Conservation (phyloP, 306 rosid species). For the Myrica gale region DNA sequence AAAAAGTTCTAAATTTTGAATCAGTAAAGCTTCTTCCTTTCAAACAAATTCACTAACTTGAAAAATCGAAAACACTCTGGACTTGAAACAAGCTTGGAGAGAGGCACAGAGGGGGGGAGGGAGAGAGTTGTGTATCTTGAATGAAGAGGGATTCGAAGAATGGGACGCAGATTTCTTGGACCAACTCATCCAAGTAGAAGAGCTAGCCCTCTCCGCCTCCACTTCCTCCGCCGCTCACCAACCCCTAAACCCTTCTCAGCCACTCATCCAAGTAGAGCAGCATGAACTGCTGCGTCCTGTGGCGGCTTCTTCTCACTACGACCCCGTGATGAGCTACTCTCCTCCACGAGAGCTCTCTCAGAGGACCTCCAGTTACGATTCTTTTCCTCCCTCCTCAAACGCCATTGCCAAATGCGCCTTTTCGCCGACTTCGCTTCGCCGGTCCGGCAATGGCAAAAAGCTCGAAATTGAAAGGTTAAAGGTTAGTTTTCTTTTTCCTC, state of each 20-base stretch:
- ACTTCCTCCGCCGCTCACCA: conserved; percentile 32
- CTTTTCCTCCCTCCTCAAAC: conserved; percentile 21
- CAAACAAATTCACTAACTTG: no score
- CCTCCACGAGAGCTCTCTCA: conserved; percentile 91
- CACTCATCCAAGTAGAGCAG: conserved; percentile 13
- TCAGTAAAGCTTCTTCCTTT: no score
- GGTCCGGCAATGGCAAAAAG: conserved; percentile 34
- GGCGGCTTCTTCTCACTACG: background rate
- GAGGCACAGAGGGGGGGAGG: background rate
- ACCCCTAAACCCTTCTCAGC: conserved; percentile 10
- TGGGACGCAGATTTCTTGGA: conserved; percentile 48
- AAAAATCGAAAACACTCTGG: no score
- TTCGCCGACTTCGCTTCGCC: conserved; percentile 27
- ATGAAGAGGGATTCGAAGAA: conserved; percentile 50
- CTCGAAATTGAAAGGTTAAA: conserved; percentile 53
- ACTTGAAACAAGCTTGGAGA: no score
- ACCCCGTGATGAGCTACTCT: conserved; percentile 35
- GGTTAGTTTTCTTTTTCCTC: conserved; percentile 34
- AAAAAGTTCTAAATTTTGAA: no score
- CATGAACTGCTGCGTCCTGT: conserved; percentile 15
- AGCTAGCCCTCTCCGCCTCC: conserved; percentile 37
- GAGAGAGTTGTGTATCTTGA: conserved; percentile 20
- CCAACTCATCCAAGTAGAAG: conserved; percentile 49
- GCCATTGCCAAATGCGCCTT: conserved; percentile 27
- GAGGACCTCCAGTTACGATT: conserved; percentile 23